Evolutionary conservation across 2,329 filamentous ascomycete species (phyloP), one percentile per base, ranked within the genome.

Genomic region (Colletotrichum incanum): DNA sequence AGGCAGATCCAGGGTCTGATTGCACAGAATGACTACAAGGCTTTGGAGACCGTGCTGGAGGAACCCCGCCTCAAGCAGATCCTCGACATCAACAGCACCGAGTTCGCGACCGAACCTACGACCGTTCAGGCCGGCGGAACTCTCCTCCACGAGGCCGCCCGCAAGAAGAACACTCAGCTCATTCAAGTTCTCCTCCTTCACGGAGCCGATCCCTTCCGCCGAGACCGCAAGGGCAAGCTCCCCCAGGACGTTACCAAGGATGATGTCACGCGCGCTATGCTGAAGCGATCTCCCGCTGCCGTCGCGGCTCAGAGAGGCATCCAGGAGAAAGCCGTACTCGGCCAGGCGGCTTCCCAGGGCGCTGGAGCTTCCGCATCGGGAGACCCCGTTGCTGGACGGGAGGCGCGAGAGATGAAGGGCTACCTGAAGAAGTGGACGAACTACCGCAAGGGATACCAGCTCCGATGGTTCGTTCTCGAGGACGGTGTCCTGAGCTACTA

Each of bases 401-500:
- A 99, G 79, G 93, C 94, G 23, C 90, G 95, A 59, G 96, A 98
- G 83, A 98, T 99, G 94, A 98, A 97, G 84, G 96, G 96, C 8
- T 99, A 98, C 81, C 86, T 99, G 68, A 98, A 98, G 84, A 99
- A 99, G 82, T 99, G 96, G 96, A 99, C 96, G 59, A 99, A 99
- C 81, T 99, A 99, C 81, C 95, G 96, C 28, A 95, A 94, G 79
- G 96, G 96, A 11, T 99, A 98, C 84, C 98, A 99, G 84, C 83
- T 99, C 74, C 89, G 96, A 72, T 99, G 96, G 95, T 99, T 99
- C 80, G 96, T 98, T 18, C 89, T 99, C 11, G 96, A 99, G 80
- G 96, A 99, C 80, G 96, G 96, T 16, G 96, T 99, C 16, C 83
- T 99, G 76, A 98, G 96, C 82, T 99, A 99, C 84, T 99, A 98